Percentiles rank a stretch among this genome's conserved stretches.
phyloP scores from a whole-genome alignment of 2,329 filamentous ascomycete genomes.

The Colletotrichum simmondsii region DNA sequence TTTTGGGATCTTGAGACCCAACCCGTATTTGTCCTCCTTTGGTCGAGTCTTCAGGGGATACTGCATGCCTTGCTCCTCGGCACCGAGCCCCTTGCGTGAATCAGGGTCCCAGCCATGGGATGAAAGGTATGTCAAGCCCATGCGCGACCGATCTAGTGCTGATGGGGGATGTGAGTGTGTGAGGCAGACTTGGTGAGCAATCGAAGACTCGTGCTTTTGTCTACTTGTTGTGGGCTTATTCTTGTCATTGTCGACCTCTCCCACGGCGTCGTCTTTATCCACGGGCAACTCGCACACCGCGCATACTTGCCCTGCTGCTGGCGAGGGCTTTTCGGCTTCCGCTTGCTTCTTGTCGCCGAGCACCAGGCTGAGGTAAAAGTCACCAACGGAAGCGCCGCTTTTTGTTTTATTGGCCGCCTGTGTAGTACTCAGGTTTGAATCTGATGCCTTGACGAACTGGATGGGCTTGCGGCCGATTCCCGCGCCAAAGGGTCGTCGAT shows the following conservation, averaged over 20 bases:
- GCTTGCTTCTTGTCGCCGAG: conserved; percentile 48
- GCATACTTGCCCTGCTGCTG: conserved; percentile 39
- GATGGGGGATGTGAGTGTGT: conserved; percentile 79
- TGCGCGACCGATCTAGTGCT: conserved; percentile 74
- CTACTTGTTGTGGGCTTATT: conserved; percentile 37
- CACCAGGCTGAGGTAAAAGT: conserved; percentile 76
- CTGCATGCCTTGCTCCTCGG: conserved; percentile 75
- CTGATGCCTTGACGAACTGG: conserved; percentile 67
- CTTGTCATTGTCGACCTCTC: conserved; percentile 29
- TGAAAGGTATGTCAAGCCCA: conserved; percentile 74
- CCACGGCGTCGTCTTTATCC: conserved; percentile 35
- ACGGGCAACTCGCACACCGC: conserved; percentile 49
- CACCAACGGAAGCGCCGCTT: conserved; percentile 53
- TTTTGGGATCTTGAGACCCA: conserved; percentile 67
- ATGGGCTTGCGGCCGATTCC: conserved; percentile 65
- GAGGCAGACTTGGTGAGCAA: conserved; percentile 78
- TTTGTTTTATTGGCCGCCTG: conserved; percentile 40
- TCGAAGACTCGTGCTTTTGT: conserved; percentile 65
- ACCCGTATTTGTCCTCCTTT: conserved; percentile 80
- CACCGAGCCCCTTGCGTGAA: conserved; percentile 76
- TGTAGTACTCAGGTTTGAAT: conserved; percentile 45
- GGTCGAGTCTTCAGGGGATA: conserved; percentile 78
- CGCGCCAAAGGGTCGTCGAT: conserved; percentile 64
- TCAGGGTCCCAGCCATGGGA: conserved; percentile 82
- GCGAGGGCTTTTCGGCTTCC: conserved; percentile 1